These are phyloP conservation scores for Amanita polypyramis DNA, from an alignment of 768 basidiomycete genomes.

Conservation along the genomic window DNA sequence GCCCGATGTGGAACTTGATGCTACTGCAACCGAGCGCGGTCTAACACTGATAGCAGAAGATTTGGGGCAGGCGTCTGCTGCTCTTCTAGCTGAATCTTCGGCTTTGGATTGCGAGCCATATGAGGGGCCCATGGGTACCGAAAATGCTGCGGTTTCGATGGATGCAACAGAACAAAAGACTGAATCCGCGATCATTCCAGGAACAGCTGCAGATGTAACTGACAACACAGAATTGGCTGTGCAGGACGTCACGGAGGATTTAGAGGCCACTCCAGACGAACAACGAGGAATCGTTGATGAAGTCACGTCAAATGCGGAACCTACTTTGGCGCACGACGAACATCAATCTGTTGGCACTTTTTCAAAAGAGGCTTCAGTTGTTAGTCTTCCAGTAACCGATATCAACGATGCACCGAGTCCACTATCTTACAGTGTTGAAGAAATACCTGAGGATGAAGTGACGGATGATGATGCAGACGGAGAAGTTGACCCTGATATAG, in stretches of 20 bases:
- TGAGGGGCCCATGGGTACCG: neutral
- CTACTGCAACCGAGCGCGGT: neutral
- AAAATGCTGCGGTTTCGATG: neutral
- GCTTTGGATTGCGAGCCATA: neutral
- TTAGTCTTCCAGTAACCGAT: neutral
- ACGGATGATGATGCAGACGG: conserved; percentile 11
- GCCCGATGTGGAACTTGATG: neutral
- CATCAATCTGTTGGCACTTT: neutral
- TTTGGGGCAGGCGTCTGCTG: neutral
- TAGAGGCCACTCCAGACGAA: neutral
- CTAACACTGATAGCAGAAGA: neutral
- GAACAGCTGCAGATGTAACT: neutral
- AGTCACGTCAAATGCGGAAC: conserved; percentile 4
- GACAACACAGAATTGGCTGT: conserved; percentile 10
- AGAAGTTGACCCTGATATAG: conserved; percentile 7
- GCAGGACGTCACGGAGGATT: conserved; percentile 3
- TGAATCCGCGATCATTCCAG: neutral
- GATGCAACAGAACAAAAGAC: neutral
- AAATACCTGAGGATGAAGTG: conserved; percentile 4
- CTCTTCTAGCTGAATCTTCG: neutral
- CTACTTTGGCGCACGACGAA: neutral
- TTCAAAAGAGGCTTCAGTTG: conserved; percentile 1
- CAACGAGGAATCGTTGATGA: conserved; percentile 6
- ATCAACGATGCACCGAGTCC: neutral
- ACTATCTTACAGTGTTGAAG: neutral